Evolutionary conservation across 2,329 filamentous ascomycete species (phyloP), one percentile per base, ranked within the genome.

Genomic region (Epicoccum nigrum): DNA sequence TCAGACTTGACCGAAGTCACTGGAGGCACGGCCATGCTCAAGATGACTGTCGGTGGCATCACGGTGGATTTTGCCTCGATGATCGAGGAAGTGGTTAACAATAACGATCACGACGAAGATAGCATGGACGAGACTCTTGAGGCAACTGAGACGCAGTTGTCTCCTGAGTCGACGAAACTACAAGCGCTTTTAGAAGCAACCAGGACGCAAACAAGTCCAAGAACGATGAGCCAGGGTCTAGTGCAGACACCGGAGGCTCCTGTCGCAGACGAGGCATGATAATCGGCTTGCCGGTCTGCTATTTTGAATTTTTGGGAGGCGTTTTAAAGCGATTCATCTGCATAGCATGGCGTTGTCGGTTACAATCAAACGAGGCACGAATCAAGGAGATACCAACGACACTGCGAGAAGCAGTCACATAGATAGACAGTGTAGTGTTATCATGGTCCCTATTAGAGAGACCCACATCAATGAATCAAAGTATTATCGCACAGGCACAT

Each of bases 61-160:
- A 68, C 60, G 21, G 62, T 69, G 5, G 70, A 74, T 23, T 68
- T 74, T 43, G 62, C 66, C 12, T 66, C 64, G 12, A 71, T 74
- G 62, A 73, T 74, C 37, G 69, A 72, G 37, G 66, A 69, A 43
- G 70, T 72, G 4, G 68, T 66, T n/a, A 57, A 58, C n/a, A 56
- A 59, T 34, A 61, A 62, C 21, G 51, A 58, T 19, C 55, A 41
- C n/a, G 54, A 55, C 17, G 5, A 34, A 13, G 35, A 45, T 13
- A n/a, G n/a, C n/a, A n/a, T n/a, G n/a, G n/a, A n/a, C n/a, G n/a
- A n/a, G n/a, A n/a, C n/a, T n/a, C n/a, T n/a, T n/a, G n/a, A n/a
- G n/a, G n/a, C n/a, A n/a, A n/a, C n/a, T n/a, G n/a, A n/a, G n/a
- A n/a, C n/a, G n/a, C n/a, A n/a, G n/a, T 9, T 17, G 6, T 16